Evolutionary conservation across 2,329 filamentous ascomycete genomes (phyloP).

Genomic region (Thermothelomyces thermophilus): DNA sequence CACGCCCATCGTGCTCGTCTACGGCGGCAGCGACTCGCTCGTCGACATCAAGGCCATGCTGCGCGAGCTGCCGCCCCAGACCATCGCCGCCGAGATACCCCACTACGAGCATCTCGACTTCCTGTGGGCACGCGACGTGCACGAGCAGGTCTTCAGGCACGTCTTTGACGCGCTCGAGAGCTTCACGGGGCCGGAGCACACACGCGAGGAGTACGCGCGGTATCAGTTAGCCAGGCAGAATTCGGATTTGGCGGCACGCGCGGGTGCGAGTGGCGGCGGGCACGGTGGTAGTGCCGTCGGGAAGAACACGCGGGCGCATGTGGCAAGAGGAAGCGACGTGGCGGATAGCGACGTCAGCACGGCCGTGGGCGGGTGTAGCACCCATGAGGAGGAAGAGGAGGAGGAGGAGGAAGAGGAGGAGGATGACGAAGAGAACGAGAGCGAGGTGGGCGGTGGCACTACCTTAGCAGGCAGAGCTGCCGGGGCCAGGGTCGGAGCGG

Average conservation of each 20-base stretch:
- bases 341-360: conserved; percentile 29
- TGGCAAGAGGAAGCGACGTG: not conserved
- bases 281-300: conserved; percentile 9
- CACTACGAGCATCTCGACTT: conserved; percentile 98
- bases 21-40: conserved; percentile 87
- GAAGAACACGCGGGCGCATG: not conserved
- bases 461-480: too few relatives aligned
- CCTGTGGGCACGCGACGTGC: conserved; percentile 83
- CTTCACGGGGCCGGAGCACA: conserved; percentile 54
- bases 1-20: conserved; percentile 87
- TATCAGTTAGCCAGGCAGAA: conserved; percentile 43
- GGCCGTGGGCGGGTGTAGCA: conserved; percentile 18
- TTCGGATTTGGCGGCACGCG: conserved; percentile 21
- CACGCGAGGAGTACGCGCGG: conserved; percentile 53
- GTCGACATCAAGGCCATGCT: conserved; percentile 94
- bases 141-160: conserved; percentile 78
- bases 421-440: not conserved
- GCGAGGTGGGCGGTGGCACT: too few relatives aligned
- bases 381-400: conserved; percentile 12
- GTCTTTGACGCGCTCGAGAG: conserved; percentile 83
- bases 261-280: conserved; percentile 8
- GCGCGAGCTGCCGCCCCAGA: conserved; percentile 76
- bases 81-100: conserved; percentile 76
- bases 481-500: not conserved
- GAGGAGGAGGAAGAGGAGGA: not conserved